These are phyloP conservation scores for Scytalidium sp. DNA, from an alignment of 2,329 filamentous ascomycete species.

Conservation along the genomic window DNA sequence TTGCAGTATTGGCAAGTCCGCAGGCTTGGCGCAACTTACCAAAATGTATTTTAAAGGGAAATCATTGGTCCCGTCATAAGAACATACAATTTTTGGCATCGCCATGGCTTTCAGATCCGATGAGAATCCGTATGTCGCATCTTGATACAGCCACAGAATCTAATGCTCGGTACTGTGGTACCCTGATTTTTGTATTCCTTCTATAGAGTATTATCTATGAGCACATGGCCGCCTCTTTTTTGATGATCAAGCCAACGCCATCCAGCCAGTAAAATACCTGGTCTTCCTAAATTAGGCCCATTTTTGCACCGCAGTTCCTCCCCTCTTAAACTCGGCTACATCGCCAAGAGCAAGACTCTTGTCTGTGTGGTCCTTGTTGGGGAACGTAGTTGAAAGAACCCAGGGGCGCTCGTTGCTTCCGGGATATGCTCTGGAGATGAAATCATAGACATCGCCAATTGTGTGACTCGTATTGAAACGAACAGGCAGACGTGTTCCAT, in stretches of 20 bases:
- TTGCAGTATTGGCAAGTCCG: not conserved
- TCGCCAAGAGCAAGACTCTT: constrained; percentile 57
- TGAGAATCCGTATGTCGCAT: too few relatives aligned
- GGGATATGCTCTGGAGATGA: constrained; percentile 63
- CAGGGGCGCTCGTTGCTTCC: constrained; percentile 58
- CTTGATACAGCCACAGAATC: too few relatives aligned
- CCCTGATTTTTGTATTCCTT: not conserved
- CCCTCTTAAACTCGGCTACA: constrained; percentile 62
- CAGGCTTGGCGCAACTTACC: too few relatives aligned
- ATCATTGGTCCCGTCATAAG: too few relatives aligned
- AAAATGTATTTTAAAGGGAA: too few relatives aligned
- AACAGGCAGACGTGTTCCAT: constrained; percentile 73
- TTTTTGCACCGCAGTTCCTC: constrained; percentile 64
- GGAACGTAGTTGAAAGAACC: constrained; percentile 79
- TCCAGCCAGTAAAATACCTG: not conserved
- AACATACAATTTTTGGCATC: too few relatives aligned
- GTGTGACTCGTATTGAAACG: constrained; percentile 81
- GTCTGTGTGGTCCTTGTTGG: constrained; percentile 75
- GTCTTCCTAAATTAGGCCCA: constrained; percentile 23
- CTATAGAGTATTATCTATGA: not conserved
- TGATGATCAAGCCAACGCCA: not conserved
- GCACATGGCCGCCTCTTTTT: not conserved
- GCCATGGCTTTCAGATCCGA: too few relatives aligned
- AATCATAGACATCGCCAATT: constrained; percentile 72
- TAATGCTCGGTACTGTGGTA: too few relatives aligned